These are phyloP conservation scores for Saprolegnia parasitica DNA, from an alignment of 352 stramenopile genomes.

Conservation along the genomic window DNA sequence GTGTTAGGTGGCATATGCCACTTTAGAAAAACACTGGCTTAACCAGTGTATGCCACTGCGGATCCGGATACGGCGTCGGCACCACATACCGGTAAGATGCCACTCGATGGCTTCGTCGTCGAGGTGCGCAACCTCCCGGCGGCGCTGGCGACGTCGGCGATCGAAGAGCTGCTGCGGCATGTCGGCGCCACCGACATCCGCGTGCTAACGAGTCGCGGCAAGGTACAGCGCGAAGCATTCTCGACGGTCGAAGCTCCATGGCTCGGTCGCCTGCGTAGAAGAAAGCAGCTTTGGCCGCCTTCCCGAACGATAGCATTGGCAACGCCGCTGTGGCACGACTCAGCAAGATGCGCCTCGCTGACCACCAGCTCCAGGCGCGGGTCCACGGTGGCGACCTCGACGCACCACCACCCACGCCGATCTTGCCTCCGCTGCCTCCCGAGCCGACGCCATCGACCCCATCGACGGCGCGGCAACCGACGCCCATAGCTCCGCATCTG, in stretches of 20 bases:
- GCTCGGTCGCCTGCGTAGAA: slow-evolving; percentile 38
- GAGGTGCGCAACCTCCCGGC: slow-evolving; percentile 52
- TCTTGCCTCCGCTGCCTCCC: slow-evolving; percentile 15
- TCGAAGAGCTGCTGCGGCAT: slow-evolving; percentile 53
- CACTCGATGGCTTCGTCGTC: not conserved
- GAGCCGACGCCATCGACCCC: not conserved
- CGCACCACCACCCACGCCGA: slow-evolving; percentile 9
- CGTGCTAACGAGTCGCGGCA: slow-evolving; percentile 5
- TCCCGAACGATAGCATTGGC: slow-evolving; percentile 40
- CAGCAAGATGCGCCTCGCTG: slow-evolving; percentile 47
- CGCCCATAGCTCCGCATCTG: slow-evolving; percentile 63
- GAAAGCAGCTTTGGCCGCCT: slow-evolving; percentile 38
- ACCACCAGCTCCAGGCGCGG: slow-evolving; percentile 42
- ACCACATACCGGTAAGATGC: not conserved
- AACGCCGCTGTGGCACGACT: slow-evolving; percentile 41
- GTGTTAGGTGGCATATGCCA: too few relatives aligned
- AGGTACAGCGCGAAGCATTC: slow-evolving; percentile 35
- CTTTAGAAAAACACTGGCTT: too few relatives aligned
- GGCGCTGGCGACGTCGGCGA: slow-evolving; percentile 48
- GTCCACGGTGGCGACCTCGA: not conserved
- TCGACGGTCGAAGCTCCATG: slow-evolving; percentile 32
- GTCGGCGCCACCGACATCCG: slow-evolving; percentile 51
- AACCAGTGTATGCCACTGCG: too few relatives aligned
- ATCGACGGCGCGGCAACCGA: slow-evolving; percentile 30
- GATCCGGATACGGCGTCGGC: not conserved